Base-by-base conservation (phyloP, 2,329 filamentous ascomycete genomes). In the Hansfordia pulvinata region DNA sequence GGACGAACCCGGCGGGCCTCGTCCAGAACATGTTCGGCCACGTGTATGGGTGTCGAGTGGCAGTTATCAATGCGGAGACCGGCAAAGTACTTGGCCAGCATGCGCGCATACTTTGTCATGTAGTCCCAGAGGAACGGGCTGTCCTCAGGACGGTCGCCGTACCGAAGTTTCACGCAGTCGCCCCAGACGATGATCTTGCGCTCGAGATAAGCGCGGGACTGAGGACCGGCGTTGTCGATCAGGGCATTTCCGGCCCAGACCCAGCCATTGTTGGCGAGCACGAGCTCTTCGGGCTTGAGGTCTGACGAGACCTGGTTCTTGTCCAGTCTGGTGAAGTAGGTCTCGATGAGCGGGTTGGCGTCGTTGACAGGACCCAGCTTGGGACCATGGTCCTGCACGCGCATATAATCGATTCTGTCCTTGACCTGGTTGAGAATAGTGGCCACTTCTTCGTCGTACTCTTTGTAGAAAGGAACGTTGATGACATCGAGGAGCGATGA, bases 11-110 rank as follows among this genome's bases (percentile, higher is more conserved):
- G 70, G 35, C 90, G 75, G n/a, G 90, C 92, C 53, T 93, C 76
- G 37, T 98, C 88, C 6, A 98, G 67, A 42, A 98, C 80, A 49
- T 93, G 84, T 50, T 96, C 88, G 3, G 90, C 92, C 5, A 98
- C 84, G 31, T 86, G 83, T 2, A 98, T 64, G 0, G 90, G 90
- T 0, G 92, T 98, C 0, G 90, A 98, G 49, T 98, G 90, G 42
- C 84, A 93, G 47, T 98, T 98, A 57, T 98, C 90, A 41, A 98
- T 94, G 23, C 90, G 81, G 58, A 98, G 88, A 5, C 86, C 92
- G 22, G 76, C 74, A 51, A 98, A 98, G 51, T 93, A 86, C 47
- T 86, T 93, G 30, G 92, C 90, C 65, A 98, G 76, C 46, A 90
- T 67, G 19, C 78, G 75, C 4, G 86, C 92, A 49, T 98, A 98